Conservation (phyloP, 2,329 filamentous ascomycete species). For the Cladophialophora carrionii region DNA sequence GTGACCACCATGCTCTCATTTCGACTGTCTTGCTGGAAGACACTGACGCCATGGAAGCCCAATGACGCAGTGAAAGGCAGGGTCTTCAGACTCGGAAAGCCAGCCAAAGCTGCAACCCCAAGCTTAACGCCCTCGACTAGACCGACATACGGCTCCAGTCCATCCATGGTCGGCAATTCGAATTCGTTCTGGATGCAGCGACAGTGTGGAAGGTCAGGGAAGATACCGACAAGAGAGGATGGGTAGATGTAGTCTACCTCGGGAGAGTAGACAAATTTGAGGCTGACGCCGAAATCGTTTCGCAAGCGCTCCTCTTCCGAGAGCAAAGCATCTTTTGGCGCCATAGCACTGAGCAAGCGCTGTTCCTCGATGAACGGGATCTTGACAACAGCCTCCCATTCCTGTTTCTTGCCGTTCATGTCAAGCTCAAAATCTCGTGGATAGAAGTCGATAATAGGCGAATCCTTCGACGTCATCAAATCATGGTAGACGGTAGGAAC, state of each 20-base stretch:
- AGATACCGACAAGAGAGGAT: slow-evolving; percentile 84
- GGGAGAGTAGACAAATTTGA: slow-evolving; percentile 88
- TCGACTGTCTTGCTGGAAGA: slow-evolving; percentile 93
- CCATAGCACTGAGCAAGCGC: slow-evolving; percentile 82
- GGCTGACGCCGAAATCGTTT: slow-evolving; percentile 86
- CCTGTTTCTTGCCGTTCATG: slow-evolving; percentile 99
- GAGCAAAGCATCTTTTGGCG: slow-evolving; percentile 76
- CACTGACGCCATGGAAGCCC: slow-evolving; percentile 85
- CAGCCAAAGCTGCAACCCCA: slow-evolving; percentile 80
- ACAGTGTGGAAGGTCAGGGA: slow-evolving; percentile 84
- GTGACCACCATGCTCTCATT: slow-evolving; percentile 97
- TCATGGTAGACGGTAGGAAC: slow-evolving; percentile 85
- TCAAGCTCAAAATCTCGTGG: slow-evolving; percentile 95
- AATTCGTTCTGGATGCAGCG: slow-evolving; percentile 95
- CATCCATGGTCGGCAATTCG: slow-evolving; percentile 89
- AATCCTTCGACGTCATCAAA: slow-evolving; percentile 86
- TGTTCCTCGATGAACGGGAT: slow-evolving; percentile 98
- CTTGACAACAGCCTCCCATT: slow-evolving; percentile 98
- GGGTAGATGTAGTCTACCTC: slow-evolving; percentile 80
- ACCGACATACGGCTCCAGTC: slow-evolving; percentile 80
- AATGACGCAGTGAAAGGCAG: slow-evolving; percentile 80
- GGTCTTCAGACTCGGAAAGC: slow-evolving; percentile 88
- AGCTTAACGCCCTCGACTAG: slow-evolving; percentile 82
- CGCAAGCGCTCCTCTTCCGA: slow-evolving; percentile 75
- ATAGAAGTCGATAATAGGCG: slow-evolving; percentile 97